A percentile compares a stretch with the other conserved stretches of the same genome.
Conservation (phyloP, 176 grass and related monocot species). For the Oryza rufipogon region DNA sequence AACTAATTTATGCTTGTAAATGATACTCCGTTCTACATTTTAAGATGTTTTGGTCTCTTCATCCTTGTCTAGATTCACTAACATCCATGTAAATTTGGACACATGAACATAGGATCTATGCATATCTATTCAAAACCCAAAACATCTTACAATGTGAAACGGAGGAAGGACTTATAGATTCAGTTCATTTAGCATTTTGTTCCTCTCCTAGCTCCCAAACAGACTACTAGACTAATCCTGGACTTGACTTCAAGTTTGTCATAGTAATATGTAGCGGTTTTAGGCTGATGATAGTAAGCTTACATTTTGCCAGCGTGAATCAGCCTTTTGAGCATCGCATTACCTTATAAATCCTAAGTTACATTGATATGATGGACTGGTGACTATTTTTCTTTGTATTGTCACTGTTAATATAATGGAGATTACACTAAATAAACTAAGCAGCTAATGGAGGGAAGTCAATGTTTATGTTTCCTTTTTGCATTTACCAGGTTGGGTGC, state of each 20-base stretch:
- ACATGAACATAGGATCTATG: too few relatives aligned
- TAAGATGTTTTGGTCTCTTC: too few relatives aligned
- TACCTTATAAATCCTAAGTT: neutral
- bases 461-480: constrained; percentile 44
- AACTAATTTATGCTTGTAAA: constrained; percentile 30
- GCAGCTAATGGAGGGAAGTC: constrained; percentile 1
- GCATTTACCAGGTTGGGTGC: constrained; percentile 61
- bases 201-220: neutral
- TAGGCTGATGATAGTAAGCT: neutral
- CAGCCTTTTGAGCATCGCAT: neutral
- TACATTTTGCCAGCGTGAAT: neutral
- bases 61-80: too few relatives aligned
- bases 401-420: constrained; percentile 19
- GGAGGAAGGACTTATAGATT: neutral
- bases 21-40: neutral
- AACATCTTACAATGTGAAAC: too few relatives aligned
- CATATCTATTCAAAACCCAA: too few relatives aligned
- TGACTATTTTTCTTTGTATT: constrained; percentile 22
- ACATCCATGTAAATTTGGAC: too few relatives aligned
- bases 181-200: constrained; percentile 12
- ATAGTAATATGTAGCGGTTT: neutral
- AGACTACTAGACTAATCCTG: neutral
- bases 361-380: neutral
- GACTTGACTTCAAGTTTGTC: neutral
- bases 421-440: constrained; percentile 8